Evolutionary conservation across 768 basidiomycete genomes (phyloP), one percentile per base, ranked within the genome.

Genomic region (Coprinellus aureogranulatus): DNA sequence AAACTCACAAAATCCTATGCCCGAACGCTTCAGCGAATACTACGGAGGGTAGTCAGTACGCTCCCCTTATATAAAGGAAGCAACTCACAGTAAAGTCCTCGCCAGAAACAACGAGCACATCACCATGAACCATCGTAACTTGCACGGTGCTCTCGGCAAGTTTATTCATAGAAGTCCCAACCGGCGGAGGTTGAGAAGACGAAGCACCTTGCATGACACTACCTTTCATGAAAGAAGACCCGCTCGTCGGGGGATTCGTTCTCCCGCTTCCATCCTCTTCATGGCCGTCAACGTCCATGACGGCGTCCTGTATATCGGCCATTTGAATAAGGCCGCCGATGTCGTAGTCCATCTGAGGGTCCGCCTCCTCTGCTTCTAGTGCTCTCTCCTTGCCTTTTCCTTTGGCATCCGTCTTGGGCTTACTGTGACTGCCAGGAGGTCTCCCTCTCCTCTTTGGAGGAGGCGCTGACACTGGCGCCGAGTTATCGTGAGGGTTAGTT

Each of bases 21-120:
- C 79, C 44, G 68, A 67, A 2, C 77, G 73, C 55, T 78, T 77
- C 54, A 79, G 68, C 31, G 76, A 74, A 68, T 77, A 80, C 79
- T 80, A 58, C 47, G 39, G 27, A 59, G 34, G 27, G 25, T 34
- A 48, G 31, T 41, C 25, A 55, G 53, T 62, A 39, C 62, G 55
- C 50, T 46, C 16, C 1, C 25, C 23, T 23, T 28, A 30, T 45
- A 12, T 31, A 46, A 18, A 27, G 40, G 14, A 51, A 34, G 22
- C 47, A 48, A 62, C 72, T n/a, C 58, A 77, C 79, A 69, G 77
- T 69, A 54, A 77, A 79, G 26, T 72, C 68, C 56, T 75, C 75
- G 2, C 78, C 78, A 50, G 67, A 70, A 57, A 80, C 63, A 23
- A 78, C 65, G 18, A 78, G 49, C 20, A 74, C 63, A 55, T 80